phyloP scores from a whole-genome alignment of 2,329 filamentous ascomycete species.

The Penicillium hesseltinei region DNA sequence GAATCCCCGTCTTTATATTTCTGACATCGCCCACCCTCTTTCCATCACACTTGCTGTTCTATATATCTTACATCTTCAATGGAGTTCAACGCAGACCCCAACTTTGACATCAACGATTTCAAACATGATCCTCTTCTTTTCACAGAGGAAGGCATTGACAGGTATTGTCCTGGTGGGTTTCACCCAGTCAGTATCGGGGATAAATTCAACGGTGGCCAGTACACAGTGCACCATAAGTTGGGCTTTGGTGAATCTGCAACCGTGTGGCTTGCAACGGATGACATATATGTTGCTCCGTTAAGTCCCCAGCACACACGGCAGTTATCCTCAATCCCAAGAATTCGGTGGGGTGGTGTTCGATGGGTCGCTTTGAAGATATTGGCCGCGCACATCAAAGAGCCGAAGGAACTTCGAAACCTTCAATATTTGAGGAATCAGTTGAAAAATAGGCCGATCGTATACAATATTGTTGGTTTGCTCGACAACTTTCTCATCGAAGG shows the following conservation, averaged over 20 bases:
- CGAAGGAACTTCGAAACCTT: not conserved
- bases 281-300: too few species aligned
- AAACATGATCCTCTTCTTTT: not conserved
- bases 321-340: too few species aligned
- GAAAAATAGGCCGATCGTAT: too few species aligned
- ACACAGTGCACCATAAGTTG: not conserved
- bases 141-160: not conserved
- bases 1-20: not conserved
- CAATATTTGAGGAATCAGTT: too few species aligned
- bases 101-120: not conserved
- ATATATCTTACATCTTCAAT: too few species aligned
- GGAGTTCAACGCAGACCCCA: too few species aligned
- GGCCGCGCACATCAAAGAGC: not conserved
- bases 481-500: too few species aligned
- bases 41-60: not conserved
- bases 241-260: not conserved
- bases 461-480: too few species aligned
- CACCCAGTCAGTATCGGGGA: not conserved
- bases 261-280: not conserved
- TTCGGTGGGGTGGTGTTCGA: too few species aligned
- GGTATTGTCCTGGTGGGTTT: not conserved
- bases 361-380: not conserved
- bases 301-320: too few species aligned
- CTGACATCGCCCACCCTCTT: not conserved
- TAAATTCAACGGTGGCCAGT: not conserved